These are phyloP conservation scores for Phoma sp. DNA, from an alignment of 2,329 filamentous ascomycete genomes.

Conservation along the genomic window DNA sequence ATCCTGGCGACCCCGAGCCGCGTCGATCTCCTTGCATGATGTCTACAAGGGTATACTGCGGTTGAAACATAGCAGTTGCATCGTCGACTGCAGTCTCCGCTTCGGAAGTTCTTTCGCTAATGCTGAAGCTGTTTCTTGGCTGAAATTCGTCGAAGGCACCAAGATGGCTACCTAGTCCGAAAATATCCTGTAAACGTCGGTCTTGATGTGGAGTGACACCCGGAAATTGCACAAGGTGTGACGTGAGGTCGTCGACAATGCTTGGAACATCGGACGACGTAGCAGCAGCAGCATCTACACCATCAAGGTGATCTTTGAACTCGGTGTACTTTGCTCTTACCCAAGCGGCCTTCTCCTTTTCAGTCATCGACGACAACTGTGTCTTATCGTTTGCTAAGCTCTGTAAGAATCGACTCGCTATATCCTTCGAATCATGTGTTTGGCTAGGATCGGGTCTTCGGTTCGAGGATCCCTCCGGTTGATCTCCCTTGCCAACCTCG, in stretches of 20 bases:
- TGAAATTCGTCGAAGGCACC: background rate
- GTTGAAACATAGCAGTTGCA: background rate
- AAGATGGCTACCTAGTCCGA: background rate
- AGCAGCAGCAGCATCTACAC: background rate
- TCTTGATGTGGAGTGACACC: background rate
- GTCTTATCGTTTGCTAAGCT: background rate
- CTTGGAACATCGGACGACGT: background rate
- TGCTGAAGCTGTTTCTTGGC: background rate
- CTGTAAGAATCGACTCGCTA: background rate
- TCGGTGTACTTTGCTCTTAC: background rate
- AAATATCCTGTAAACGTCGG: background rate
- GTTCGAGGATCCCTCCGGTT: background rate
- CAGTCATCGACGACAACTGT: background rate
- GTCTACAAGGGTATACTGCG: background rate
- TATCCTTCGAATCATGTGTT: background rate
- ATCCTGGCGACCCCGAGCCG: background rate
- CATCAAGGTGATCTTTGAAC: background rate
- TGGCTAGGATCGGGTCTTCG: background rate
- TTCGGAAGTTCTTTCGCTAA: background rate
- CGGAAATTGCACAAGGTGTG: background rate
- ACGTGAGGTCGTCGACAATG: background rate
- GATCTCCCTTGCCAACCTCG: background rate
- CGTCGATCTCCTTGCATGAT: background rate
- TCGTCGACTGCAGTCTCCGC: background rate
- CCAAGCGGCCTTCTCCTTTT: background rate